Evolutionary conservation across 2,329 filamentous ascomycete species (phyloP).

Genomic region (Periconia digitata): DNA sequence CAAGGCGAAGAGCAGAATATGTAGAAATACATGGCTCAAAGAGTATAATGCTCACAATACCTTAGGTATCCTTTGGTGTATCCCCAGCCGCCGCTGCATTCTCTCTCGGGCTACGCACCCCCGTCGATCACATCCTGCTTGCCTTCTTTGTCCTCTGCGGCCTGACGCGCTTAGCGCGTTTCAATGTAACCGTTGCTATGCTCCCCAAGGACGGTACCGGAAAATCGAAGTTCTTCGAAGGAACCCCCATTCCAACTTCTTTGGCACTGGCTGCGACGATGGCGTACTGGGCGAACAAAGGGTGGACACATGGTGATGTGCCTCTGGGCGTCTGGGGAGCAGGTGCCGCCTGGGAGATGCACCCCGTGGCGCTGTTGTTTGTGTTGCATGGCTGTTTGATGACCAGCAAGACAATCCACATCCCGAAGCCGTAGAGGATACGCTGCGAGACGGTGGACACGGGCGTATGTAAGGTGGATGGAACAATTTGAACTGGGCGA

Average conservation of each 20-base stretch:
- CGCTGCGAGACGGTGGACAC: neutral
- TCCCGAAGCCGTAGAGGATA: slow-evolving; percentile 73
- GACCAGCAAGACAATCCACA: slow-evolving; percentile 92
- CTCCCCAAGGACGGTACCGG: slow-evolving; percentile 90
- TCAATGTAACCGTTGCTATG: slow-evolving; percentile 91
- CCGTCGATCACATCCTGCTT: slow-evolving; percentile 77
- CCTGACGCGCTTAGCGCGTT: slow-evolving; percentile 87
- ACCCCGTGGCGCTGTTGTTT: slow-evolving; percentile 80
- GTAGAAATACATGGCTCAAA: neutral
- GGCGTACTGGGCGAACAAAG: slow-evolving; percentile 83
- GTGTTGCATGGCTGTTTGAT: slow-evolving; percentile 88
- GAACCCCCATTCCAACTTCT: slow-evolving; percentile 91
- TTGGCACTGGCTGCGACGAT: slow-evolving; percentile 79
- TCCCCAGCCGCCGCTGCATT: slow-evolving; percentile 87
- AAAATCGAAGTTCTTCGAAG: slow-evolving; percentile 95
- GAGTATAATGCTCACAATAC: neutral
- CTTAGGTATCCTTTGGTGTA: slow-evolving; percentile 90
- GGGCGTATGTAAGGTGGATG: neutral
- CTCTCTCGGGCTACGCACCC: slow-evolving; percentile 81
- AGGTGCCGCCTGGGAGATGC: slow-evolving; percentile 75
- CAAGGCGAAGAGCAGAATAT: neutral
- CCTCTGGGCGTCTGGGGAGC: slow-evolving; percentile 71
- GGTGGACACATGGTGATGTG: slow-evolving; percentile 77
- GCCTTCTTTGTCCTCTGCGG: slow-evolving; percentile 93
- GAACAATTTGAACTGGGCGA: neutral